Evolutionary conservation across 345 rosid species (phyloP).

Genomic region (Viola odorata): DNA sequence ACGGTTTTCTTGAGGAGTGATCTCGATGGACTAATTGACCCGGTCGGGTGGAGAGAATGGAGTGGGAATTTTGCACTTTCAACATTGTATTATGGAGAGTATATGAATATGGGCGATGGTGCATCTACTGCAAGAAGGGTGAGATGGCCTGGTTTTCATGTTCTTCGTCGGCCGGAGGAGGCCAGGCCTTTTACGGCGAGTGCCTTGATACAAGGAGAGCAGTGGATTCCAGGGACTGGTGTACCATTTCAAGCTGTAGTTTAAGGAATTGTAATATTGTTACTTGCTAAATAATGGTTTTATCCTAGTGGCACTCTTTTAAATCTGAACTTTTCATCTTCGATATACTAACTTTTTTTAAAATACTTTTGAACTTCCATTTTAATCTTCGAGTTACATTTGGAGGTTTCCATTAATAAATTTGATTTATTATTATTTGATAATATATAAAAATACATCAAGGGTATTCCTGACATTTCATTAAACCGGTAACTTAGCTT

Average conservation of each 20-base stretch:
- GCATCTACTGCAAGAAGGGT: constrained; percentile 36
- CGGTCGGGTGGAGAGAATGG: constrained; percentile 64
- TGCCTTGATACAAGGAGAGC: constrained; percentile 52
- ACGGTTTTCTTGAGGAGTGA: constrained; percentile 33
- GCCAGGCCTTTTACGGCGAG: constrained; percentile 40
- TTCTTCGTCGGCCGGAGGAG: constrained; percentile 32
- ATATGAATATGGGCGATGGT: constrained; percentile 49
- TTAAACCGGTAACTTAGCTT: too few species aligned
- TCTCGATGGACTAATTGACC: constrained; percentile 47
- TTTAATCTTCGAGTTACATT: too few species aligned
- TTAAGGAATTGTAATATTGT: constrained; percentile 1
- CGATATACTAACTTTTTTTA: too few species aligned
- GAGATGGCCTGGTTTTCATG: constrained; percentile 67
- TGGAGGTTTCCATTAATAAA: too few species aligned
- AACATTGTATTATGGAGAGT: constrained; percentile 57
- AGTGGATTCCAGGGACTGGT: constrained; percentile 56
- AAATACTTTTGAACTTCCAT: too few species aligned
- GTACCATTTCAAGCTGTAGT: constrained; percentile 44
- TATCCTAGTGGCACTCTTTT: too few species aligned
- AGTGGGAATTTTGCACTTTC: constrained; percentile 44
- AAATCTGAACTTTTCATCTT: too few species aligned
- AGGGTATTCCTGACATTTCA: too few species aligned
- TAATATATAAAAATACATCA: too few species aligned
- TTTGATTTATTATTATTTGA: too few species aligned
- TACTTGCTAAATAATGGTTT: too few species aligned